Conservation (phyloP, 2,329 filamentous ascomycete species). For the Diaporthe humulicola region DNA sequence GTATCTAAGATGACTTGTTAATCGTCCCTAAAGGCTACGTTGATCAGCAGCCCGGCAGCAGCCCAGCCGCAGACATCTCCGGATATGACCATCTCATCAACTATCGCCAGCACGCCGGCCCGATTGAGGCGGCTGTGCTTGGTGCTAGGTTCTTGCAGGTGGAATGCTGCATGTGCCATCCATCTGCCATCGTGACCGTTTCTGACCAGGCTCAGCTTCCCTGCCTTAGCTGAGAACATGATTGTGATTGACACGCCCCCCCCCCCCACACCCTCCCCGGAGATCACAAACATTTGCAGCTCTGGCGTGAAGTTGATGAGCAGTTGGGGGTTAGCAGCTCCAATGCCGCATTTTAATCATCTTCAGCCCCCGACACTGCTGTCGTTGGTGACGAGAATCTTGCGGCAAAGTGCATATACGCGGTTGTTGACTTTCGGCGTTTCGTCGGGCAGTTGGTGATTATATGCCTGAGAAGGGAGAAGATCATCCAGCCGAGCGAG, state of each 20-base stretch:
- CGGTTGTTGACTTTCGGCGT: no score
- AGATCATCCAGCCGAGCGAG: not conserved
- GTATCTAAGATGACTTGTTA: not conserved
- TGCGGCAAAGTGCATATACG: not conserved
- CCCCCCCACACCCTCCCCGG: not conserved
- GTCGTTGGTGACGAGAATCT: not conserved
- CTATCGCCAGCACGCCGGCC: not conserved
- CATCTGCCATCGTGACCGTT: not conserved
- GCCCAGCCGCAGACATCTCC: not conserved
- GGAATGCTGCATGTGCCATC: not conserved
- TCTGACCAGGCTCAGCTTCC: conserved; percentile 1
- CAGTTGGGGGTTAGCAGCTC: not conserved
- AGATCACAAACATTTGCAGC: not conserved
- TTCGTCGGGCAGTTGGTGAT: not conserved
- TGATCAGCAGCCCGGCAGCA: not conserved
- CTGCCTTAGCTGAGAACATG: not conserved
- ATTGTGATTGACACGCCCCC: not conserved
- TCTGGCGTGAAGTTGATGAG: not conserved
- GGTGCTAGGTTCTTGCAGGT: not conserved
- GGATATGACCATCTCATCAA: not conserved
- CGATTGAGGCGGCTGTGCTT: not conserved
- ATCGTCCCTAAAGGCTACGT: not conserved
- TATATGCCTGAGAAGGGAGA: not conserved
- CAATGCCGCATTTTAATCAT: not conserved
- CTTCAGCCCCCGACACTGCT: no score